These are phyloP conservation scores for Ascochyta rabiei DNA, from an alignment of 2,329 filamentous ascomycete species.

Conservation along the genomic window DNA sequence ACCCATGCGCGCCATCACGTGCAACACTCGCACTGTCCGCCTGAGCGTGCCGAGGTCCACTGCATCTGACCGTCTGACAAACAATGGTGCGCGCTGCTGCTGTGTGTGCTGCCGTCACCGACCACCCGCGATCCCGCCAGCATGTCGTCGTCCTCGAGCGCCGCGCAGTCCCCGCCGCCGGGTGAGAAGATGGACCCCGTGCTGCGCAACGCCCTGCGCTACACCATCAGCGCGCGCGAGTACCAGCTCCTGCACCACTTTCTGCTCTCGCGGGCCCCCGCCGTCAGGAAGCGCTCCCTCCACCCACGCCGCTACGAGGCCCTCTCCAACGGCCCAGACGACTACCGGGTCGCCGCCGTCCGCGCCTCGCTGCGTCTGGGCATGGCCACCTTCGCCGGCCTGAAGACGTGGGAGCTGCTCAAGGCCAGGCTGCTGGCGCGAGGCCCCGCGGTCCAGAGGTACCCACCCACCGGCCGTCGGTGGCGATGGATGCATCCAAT, in stretches of 20 bases:
- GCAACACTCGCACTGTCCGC: not conserved
- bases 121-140: constrained; percentile 20
- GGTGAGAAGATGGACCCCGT: constrained; percentile 65
- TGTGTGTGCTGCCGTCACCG: constrained; percentile 11
- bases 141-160: constrained; percentile 47
- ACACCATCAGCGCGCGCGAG: constrained; percentile 82
- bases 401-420: constrained; percentile 56
- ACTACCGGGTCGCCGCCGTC: constrained; percentile 57
- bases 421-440: constrained; percentile 45
- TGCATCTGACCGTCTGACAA: constrained; percentile 9
- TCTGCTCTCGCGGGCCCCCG: constrained; percentile 73
- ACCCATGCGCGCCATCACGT: constrained; percentile 13
- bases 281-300: constrained; percentile 61
- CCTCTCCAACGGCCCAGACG: constrained; percentile 54
- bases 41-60: constrained; percentile 10
- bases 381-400: constrained; percentile 49
- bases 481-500: constrained; percentile 22
- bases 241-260: constrained; percentile 86
- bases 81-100: constrained; percentile 22
- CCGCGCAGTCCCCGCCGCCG: constrained; percentile 36
- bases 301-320: constrained; percentile 59
- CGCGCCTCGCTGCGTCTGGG: constrained; percentile 55
- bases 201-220: constrained; percentile 82
- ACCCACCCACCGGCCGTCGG: not conserved
- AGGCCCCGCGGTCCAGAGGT: constrained; percentile 30